A percentile compares a stretch with the other conserved stretches of the same genome.
phyloP scores from a whole-genome alignment of 345 rosid genomes.

The Brassica cretica region DNA sequence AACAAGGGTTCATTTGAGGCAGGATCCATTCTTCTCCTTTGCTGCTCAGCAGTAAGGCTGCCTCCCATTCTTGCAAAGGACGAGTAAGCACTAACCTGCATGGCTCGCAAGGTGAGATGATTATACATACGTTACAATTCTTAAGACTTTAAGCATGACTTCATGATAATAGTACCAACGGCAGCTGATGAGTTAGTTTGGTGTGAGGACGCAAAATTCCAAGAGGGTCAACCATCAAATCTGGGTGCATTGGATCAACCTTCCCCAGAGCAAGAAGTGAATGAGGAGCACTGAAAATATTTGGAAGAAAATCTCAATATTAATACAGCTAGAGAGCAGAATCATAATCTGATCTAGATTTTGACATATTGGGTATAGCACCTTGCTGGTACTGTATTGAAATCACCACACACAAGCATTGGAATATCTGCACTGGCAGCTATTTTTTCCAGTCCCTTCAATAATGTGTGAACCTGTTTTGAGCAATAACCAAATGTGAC shows the following conservation, averaged over 20 bases:
- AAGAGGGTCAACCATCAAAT: conserved; percentile 79
- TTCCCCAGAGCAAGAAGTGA: conserved; percentile 96
- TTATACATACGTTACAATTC: conserved; percentile 4
- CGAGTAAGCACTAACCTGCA: conserved; percentile 99
- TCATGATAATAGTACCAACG: conserved; percentile 54
- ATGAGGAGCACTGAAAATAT: conserved; percentile 80
- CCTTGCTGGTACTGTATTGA: conserved; percentile 65
- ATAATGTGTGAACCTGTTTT: conserved; percentile 83
- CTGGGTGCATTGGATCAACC: conserved; percentile 81
- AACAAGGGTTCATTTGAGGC: conserved; percentile 89
- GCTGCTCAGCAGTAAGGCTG: conserved; percentile 64
- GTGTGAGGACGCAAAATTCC: conserved; percentile 77
- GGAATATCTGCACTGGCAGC: conserved; percentile 98
- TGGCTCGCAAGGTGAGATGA: conserved; percentile 8
- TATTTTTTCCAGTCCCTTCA: conserved; percentile 95
- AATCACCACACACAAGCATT: conserved; percentile 98
- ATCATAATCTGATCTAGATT: neutral
- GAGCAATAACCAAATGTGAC: conserved; percentile 22
- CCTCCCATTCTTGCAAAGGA: conserved; percentile 74
- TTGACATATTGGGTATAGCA: conserved; percentile 11
- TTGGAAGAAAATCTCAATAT: conserved; percentile 26
- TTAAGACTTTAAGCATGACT: neutral
- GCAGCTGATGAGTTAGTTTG: conserved; percentile 91
- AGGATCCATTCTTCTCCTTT: conserved; percentile 85
- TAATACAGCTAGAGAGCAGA: conserved; percentile 3